Conservation (phyloP, 768 basidiomycete species). For the Strobilomyces confusus region DNA sequence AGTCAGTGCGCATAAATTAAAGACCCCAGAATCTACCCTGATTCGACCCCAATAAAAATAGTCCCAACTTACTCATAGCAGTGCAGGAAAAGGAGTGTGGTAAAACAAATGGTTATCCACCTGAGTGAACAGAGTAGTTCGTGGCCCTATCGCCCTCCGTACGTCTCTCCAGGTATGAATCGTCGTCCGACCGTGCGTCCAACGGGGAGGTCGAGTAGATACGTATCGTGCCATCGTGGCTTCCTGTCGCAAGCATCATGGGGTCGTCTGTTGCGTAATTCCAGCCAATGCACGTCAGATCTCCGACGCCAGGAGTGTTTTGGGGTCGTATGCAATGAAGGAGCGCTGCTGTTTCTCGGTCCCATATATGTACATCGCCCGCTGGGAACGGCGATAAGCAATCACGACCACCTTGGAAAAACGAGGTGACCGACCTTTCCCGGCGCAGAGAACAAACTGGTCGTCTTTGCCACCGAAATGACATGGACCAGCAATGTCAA, state of each 20-base stretch:
- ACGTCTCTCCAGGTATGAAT: conserved; percentile 22
- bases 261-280: conserved; percentile 55
- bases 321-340: conserved; percentile 68
- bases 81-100: conserved; percentile 1
- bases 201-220: conserved; percentile 57
- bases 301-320: conserved; percentile 45
- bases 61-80: background rate
- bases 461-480: conserved; percentile 81
- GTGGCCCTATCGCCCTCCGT: conserved; percentile 24
- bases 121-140: conserved; percentile 26
- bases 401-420: background rate
- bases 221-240: conserved; percentile 70
- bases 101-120: conserved; percentile 17
- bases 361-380: conserved; percentile 85
- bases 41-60: conserved; percentile 15
- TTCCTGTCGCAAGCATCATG: conserved; percentile 64
- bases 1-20: conserved; percentile 25
- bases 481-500: conserved; percentile 77
- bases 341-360: conserved; percentile 70
- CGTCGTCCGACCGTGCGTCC: conserved; percentile 22
- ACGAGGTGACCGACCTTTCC: conserved; percentile 49
- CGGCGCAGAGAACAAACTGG: conserved; percentile 73
- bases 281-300: conserved; percentile 80
- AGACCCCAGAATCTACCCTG: background rate
- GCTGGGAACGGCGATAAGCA: conserved; percentile 37